phyloP scores from a whole-genome alignment of 225 moss, liverwort and hornwort species.

The Polytrichum formosum region DNA sequence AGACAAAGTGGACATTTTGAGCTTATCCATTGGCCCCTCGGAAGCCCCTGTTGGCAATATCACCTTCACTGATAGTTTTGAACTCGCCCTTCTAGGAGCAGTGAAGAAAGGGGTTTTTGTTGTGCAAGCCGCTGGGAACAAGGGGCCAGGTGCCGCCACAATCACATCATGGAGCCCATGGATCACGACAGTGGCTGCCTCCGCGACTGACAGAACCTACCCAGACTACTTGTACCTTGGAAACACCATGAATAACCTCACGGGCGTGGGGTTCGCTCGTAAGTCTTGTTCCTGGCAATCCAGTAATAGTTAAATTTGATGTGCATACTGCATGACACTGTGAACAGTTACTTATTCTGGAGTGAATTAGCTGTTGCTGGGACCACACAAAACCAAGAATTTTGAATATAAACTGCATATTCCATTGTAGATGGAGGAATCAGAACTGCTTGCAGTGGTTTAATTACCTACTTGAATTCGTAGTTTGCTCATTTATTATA shows the following conservation, averaged over 20 bases:
- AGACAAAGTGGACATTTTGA: slow-evolving; percentile 51
- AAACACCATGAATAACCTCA: slow-evolving; percentile 23
- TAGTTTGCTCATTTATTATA: too few species aligned
- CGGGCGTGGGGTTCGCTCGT: slow-evolving; percentile 49
- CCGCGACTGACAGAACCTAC: slow-evolving; percentile 51
- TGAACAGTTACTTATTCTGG: neutral
- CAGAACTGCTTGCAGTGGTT: neutral
- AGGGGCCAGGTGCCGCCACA: slow-evolving; percentile 29
- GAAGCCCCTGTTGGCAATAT: slow-evolving; percentile 15
- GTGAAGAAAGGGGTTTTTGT: slow-evolving; percentile 27
- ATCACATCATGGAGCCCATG: slow-evolving; percentile 54
- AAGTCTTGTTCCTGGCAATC: slow-evolving; percentile 10
- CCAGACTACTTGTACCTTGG: slow-evolving; percentile 27
- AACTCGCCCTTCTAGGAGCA: slow-evolving; percentile 47
- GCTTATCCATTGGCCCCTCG: slow-evolving; percentile 46
- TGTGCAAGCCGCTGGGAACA: slow-evolving; percentile 56
- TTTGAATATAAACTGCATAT: neutral
- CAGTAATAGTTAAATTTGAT: neutral
- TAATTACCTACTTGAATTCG: neutral
- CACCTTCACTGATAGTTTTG: slow-evolving; percentile 43
- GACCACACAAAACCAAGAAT: too few species aligned
- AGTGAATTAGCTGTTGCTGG: too few species aligned
- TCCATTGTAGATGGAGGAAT: neutral
- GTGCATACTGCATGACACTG: neutral
- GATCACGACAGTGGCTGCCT: slow-evolving; percentile 50